phyloP scores from a whole-genome alignment of 371 early-diverging fungal species.

The Haplosporangium sp. region DNA sequence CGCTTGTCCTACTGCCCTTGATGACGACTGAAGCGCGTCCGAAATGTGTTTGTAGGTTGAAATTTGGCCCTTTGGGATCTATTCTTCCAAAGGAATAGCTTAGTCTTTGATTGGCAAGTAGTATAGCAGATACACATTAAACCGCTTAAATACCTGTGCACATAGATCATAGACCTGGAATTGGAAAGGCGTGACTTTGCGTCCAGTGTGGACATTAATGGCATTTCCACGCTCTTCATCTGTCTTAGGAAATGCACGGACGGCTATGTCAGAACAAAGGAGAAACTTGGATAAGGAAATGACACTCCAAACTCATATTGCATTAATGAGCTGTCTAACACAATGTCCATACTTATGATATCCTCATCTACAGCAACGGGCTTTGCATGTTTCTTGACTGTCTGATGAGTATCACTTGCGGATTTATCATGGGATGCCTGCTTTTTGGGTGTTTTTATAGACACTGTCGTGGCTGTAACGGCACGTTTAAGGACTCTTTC shows the following conservation, averaged over 20 bases:
- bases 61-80: slow-evolving; percentile 76
- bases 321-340: no score
- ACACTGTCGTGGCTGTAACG: slow-evolving; percentile 1
- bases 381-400: not conserved
- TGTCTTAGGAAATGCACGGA: slow-evolving; percentile 60
- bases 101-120: not conserved
- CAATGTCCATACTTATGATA: slow-evolving; percentile 23
- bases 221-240: slow-evolving; percentile 58
- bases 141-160: slow-evolving; percentile 61
- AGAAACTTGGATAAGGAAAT: not conserved
- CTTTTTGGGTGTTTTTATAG: not conserved
- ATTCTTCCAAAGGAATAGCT: no score
- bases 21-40: slow-evolving; percentile 69
- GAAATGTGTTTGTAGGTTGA: slow-evolving; percentile 83
- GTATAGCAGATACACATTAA: not conserved
- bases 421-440: not conserved
- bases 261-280: slow-evolving; percentile 17
- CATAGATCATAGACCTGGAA: slow-evolving; percentile 79
- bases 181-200: slow-evolving; percentile 76
- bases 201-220: slow-evolving; percentile 66
- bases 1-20: slow-evolving; percentile 86
- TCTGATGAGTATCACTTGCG: not conserved
- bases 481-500: slow-evolving; percentile 31
- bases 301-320: not conserved
- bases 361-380: slow-evolving; percentile 45